Base-by-base conservation (phyloP, 306 rosid species). In the Prunus kanzakura region DNA sequence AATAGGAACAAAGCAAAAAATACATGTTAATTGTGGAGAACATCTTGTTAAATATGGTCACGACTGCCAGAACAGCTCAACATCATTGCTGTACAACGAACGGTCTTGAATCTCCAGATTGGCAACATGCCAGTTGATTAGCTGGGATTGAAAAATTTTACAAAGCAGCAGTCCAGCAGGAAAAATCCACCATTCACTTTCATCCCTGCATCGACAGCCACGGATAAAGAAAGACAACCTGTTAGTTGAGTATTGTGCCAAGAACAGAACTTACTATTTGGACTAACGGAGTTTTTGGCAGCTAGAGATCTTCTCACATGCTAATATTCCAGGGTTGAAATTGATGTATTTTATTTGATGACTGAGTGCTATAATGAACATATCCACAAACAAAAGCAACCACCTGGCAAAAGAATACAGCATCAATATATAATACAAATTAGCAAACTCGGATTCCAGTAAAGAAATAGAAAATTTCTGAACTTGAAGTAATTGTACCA, bases 51-150 rank as follows among this genome's bases (percentile, higher is more conserved):
- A 79, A 65, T 14, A 80, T 52, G 4, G 77, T 91, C 90, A 95
- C 54, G 96, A 91, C 81, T 93, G 98, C 99, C 99, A 96, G 93
- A 96, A 92, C 87, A 89, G 90, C 88, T 92, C 98, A 86, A 83
- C 86, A 80, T 92, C 96, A 70, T 82, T 91, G 90, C 96, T 92
- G 88, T 96, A 96, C 97, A 96, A 84, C 74, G 94, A 96, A 64
- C 99, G 99, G 84, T 96, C 99, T 81, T 96, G 99, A 81, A 96
- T 96, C 91, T 96, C 99, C 84, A 96, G 89, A 87, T 96, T 96
- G 74, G 96, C 99, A 22, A 93, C 90, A 71, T 96, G 99, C 98
- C 99, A 92, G 71, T 92, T 96, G 80, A 92, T 83, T 77, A 96
- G 97, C 81, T 87, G 93, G 67, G 97, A 91, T 77, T 92, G 99